phyloP scores from a whole-genome alignment of 305 asterid genomes.

The Fraxinus baroniana region DNA sequence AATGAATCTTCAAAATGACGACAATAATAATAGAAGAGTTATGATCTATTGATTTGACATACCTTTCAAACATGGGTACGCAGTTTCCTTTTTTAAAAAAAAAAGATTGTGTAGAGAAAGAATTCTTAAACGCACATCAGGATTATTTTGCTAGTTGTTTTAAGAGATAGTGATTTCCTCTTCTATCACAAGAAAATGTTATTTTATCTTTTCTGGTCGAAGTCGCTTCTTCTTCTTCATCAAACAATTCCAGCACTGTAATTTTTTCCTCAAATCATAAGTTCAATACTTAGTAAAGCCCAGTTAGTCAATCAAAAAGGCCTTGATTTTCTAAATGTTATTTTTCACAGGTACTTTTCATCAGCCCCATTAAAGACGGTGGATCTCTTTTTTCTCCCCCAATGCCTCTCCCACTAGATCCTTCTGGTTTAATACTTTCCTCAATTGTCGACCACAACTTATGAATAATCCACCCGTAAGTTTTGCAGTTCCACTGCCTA shows the following conservation, averaged over 20 bases:
- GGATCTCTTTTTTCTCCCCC: background rate
- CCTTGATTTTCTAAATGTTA: background rate
- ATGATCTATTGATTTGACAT: conserved; percentile 1
- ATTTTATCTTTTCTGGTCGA: background rate
- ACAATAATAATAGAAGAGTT: background rate
- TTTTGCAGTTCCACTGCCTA: background rate
- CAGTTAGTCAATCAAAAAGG: background rate
- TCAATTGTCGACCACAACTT: background rate
- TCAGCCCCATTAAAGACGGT: background rate
- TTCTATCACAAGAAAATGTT: background rate
- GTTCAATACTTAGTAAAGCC: background rate
- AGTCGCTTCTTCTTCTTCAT: background rate
- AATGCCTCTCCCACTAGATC: background rate
- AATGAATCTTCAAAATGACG: conserved; percentile 30
- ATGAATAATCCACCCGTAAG: background rate
- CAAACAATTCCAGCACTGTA: background rate
- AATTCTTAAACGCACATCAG: background rate
- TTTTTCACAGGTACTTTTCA: background rate
- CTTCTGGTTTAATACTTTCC: background rate
- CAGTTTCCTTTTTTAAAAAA: background rate
- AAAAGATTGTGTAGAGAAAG: background rate
- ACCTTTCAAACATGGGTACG: background rate
- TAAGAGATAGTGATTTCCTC: background rate
- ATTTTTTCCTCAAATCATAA: background rate
- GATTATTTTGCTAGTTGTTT: background rate